Evolutionary conservation across 2,329 filamentous ascomycete species (phyloP), one percentile per base, ranked within the genome.

Genomic region (Xylariaceae sp.): DNA sequence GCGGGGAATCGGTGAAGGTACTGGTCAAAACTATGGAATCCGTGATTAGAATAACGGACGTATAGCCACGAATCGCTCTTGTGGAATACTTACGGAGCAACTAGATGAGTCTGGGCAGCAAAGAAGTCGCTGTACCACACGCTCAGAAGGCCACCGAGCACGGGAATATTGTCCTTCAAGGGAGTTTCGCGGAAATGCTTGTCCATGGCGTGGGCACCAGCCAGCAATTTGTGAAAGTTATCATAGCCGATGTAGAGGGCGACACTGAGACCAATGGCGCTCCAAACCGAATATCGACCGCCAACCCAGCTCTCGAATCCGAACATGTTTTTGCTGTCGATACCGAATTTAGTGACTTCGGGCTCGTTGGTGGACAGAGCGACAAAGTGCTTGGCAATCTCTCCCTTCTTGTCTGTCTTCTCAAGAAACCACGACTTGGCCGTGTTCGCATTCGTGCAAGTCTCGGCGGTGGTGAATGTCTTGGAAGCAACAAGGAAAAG

Each of bases 51-150:
- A 39, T 11, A n/a, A 40, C 7, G 22, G 22, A 27, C 22, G 22
- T 27, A 27, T 27, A 27, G 22, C 22, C 22, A 7, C 22, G 22
- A 27, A 27, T 7, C 22, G 22, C 22, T 5, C 22, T 4, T 19
- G 1, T 15, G 19, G 17, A 15, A 32, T 9, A 81, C 86, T 77
- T 78, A 90, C 84, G 94, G 94, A 69, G 94, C 89, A 58, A 99
- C 91, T 46, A 99, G 82, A 74, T 97, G 94, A 54, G 94, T 97
- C 76, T 99, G 94, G 45, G 94, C 90, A 69, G 91, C 91, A 73
- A 95, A 99, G 76, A 97, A 97, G 78, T 99, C 89, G 55, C 90
- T 95, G 78, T 99, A 99, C 90, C 91, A 99, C 49, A 99, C 91
- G 63, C 90, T 96, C 66, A 99, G 74, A 30, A 99, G 83, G 71